phyloP scores from a whole-genome alignment of 1,139 yeast species.

The Kodamaea ohmeri region DNA sequence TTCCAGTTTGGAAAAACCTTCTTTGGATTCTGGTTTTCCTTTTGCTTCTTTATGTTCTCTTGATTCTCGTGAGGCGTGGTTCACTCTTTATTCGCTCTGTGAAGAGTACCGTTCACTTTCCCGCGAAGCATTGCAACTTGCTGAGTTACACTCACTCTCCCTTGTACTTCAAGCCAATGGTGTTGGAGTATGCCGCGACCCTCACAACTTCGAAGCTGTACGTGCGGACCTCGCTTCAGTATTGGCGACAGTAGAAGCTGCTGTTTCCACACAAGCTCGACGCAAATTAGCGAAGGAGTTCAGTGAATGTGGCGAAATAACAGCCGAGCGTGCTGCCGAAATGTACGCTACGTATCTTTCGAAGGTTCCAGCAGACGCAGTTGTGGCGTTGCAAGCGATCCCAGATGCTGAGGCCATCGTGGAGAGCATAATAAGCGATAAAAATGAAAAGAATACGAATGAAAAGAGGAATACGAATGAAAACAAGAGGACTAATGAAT shows the following conservation, averaged over 20 bases:
- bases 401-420: background rate
- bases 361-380: constrained; percentile 25
- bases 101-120: constrained; percentile 61
- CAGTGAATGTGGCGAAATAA: constrained; percentile 5
- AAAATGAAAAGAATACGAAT: background rate
- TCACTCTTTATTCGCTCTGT: constrained; percentile 59
- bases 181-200: constrained; percentile 30
- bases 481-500: too few species aligned
- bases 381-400: constrained; percentile 6
- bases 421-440: background rate
- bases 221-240: constrained; percentile 22
- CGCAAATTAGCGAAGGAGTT: constrained; percentile 21
- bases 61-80: constrained; percentile 39
- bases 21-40: background rate
- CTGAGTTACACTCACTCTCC: constrained; percentile 14
- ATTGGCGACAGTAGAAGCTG: constrained; percentile 21
- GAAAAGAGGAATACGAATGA: background rate
- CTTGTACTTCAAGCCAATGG: constrained; percentile 37
- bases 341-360: constrained; percentile 24
- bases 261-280: constrained; percentile 29
- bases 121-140: constrained; percentile 43
- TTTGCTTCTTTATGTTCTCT: background rate
- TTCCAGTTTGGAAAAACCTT: too few species aligned
- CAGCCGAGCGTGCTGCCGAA: constrained; percentile 17
- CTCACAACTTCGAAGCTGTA: constrained; percentile 34